Percentiles rank a stretch among this genome's conserved stretches.
These are phyloP conservation scores for Fusarium sacchari DNA, from an alignment of 2,329 filamentous ascomycete genomes.

Conservation along the genomic window DNA sequence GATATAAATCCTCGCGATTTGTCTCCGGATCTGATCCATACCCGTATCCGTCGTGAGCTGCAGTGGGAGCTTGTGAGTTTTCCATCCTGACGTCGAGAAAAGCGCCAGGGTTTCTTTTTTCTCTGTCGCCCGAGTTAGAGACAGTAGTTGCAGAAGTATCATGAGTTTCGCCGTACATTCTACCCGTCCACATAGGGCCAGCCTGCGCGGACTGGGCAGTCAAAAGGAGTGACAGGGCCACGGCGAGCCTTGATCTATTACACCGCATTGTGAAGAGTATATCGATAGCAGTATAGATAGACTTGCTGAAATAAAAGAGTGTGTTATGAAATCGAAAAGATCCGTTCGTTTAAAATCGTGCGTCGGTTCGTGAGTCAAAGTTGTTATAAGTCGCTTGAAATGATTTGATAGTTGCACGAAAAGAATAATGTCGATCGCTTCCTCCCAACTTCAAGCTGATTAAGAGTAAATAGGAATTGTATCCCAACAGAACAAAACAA, in stretches of 20 bases:
- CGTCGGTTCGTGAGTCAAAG: constrained; percentile 20
- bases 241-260: constrained; percentile 27
- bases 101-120: constrained; percentile 32
- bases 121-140: constrained; percentile 30
- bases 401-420: constrained; percentile 4
- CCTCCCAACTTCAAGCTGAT: constrained; percentile 12
- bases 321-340: constrained; percentile 11
- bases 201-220: constrained; percentile 46
- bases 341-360: constrained; percentile 16
- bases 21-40: constrained; percentile 9
- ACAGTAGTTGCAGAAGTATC: neutral
- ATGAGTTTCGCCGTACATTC: constrained; percentile 40
- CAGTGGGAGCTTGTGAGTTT: constrained; percentile 22
- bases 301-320: neutral
- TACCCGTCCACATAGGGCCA: constrained; percentile 50
- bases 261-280: constrained; percentile 37
- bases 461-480: constrained; percentile 18
- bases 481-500: constrained; percentile 7
- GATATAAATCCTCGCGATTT: neutral
- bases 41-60: constrained; percentile 31
- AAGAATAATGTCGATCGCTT: constrained; percentile 4
- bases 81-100: constrained; percentile 27
- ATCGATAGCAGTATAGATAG: neutral
- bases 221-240: constrained; percentile 44
- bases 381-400: constrained; percentile 12